These are phyloP conservation scores for Saccharomycopsis fermentans DNA, from an alignment of 805 yeast species.

Conservation along the genomic window DNA sequence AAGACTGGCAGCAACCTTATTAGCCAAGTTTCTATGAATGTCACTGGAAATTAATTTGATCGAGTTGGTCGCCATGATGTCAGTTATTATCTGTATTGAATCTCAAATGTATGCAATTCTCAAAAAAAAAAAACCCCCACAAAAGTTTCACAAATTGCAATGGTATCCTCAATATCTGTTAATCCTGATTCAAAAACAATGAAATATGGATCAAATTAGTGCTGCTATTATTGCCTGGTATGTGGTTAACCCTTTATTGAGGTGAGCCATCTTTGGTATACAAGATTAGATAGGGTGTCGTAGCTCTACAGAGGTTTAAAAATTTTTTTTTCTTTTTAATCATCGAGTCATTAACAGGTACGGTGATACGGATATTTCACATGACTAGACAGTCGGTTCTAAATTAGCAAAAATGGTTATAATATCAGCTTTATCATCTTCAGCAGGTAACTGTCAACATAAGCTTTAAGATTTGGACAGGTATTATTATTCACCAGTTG, in stretches of 20 bases:
- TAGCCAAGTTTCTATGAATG: conserved; percentile 69
- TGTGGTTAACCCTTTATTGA: too few species aligned
- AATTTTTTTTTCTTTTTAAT: not conserved
- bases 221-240: too few species aligned
- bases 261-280: too few species aligned
- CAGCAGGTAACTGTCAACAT: too few species aligned
- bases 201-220: too few species aligned
- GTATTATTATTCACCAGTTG: too few species aligned
- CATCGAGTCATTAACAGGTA: not conserved
- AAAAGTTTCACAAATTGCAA: not conserved
- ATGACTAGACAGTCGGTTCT: too few species aligned
- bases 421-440: too few species aligned
- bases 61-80: conserved; percentile 9
- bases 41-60: conserved; percentile 16
- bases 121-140: not conserved
- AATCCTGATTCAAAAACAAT: too few species aligned
- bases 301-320: not conserved
- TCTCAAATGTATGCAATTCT: not conserved
- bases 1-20: conserved; percentile 51
- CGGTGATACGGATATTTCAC: not conserved
- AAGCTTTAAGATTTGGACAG: too few species aligned
- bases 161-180: not conserved
- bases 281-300: too few species aligned
- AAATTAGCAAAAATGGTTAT: too few species aligned
- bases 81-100: not conserved